A percentile compares a stretch with the other conserved stretches of the same genome.
These are phyloP conservation scores for Thelephora ganbajun DNA, from an alignment of 768 basidiomycete genomes.

Conservation along the genomic window DNA sequence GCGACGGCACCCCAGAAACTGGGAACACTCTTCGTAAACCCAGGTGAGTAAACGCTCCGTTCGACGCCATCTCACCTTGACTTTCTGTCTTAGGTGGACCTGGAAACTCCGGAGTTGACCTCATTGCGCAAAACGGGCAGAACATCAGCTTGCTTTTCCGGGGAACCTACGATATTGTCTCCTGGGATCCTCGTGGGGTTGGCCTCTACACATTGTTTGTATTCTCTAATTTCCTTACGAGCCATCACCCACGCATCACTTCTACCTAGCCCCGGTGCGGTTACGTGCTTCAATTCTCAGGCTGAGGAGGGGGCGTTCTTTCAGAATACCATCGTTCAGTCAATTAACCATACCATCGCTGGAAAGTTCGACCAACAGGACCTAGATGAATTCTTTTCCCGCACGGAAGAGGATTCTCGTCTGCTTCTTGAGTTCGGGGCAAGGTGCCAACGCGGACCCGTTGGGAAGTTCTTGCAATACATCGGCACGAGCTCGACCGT, in stretches of 20 bases:
- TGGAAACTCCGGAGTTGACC: conserved; percentile 5
- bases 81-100: conserved; percentile 2
- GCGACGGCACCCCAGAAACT: neutral
- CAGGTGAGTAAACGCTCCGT: conserved; percentile 1
- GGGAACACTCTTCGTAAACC: conserved; percentile 6
- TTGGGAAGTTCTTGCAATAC: conserved; percentile 5
- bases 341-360: conserved; percentile 1
- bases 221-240: neutral
- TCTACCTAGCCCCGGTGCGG: neutral
- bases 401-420: conserved; percentile 1
- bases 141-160: conserved; percentile 3
- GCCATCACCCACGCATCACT: neutral
- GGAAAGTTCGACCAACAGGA: conserved; percentile 6
- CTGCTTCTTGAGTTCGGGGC: conserved; percentile 2
- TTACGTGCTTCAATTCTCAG: conserved; percentile 1
- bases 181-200: conserved; percentile 7
- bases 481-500: conserved; percentile 7
- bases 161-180: conserved; percentile 6
- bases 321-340: conserved; percentile 5
- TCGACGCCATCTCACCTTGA: neutral
- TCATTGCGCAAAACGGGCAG: neutral
- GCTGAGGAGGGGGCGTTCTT: conserved; percentile 4
- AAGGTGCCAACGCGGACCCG: conserved; percentile 5
- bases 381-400: conserved; percentile 2
- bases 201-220: conserved; percentile 7